Percentiles rank a stretch among this genome's conserved stretches.
These are phyloP conservation scores for Solanum chiquidenum DNA, from an alignment of 257 asterid genomes.

Conservation along the genomic window DNA sequence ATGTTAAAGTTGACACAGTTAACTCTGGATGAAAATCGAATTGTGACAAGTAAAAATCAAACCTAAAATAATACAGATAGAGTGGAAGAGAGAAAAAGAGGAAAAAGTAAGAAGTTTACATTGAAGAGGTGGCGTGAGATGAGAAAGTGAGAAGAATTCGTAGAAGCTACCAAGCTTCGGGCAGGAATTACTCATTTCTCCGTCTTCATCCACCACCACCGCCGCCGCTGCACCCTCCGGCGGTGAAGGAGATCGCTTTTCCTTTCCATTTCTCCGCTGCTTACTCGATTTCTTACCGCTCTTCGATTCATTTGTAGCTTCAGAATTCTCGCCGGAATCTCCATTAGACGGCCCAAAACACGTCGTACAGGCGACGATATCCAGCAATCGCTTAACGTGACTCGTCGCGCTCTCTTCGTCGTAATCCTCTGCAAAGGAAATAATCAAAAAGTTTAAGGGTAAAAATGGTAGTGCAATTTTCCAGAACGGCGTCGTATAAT, in stretches of 20 bases:
- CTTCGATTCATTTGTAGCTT: conserved; percentile 10
- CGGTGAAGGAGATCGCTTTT: conserved; percentile 21
- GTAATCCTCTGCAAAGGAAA: conserved; percentile 63
- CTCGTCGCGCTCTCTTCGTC: conserved; percentile 69
- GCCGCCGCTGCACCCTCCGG: not conserved
- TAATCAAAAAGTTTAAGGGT: conserved; percentile 8
- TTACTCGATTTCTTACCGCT: conserved; percentile 44
- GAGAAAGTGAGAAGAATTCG: conserved; percentile 90
- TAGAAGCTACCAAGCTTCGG: conserved; percentile 88
- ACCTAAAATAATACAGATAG: not conserved
- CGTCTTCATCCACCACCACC: conserved; percentile 39
- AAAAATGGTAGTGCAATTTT: not conserved
- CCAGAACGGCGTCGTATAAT: not conserved
- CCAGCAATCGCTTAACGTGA: conserved; percentile 75
- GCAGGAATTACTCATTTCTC: conserved; percentile 70
- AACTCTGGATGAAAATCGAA: too few relatives aligned
- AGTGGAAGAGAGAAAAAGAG: not conserved
- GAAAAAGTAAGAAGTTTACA: conserved; percentile 20
- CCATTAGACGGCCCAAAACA: conserved; percentile 72
- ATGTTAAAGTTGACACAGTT: not conserved
- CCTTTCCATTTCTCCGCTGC: not conserved
- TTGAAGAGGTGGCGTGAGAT: conserved; percentile 91
- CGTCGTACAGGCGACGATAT: conserved; percentile 75
- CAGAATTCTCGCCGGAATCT: conserved; percentile 21
- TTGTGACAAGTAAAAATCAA: not conserved